Evolutionary conservation across 805 yeast species (phyloP).

Genomic region (Limtongia smithiae): DNA sequence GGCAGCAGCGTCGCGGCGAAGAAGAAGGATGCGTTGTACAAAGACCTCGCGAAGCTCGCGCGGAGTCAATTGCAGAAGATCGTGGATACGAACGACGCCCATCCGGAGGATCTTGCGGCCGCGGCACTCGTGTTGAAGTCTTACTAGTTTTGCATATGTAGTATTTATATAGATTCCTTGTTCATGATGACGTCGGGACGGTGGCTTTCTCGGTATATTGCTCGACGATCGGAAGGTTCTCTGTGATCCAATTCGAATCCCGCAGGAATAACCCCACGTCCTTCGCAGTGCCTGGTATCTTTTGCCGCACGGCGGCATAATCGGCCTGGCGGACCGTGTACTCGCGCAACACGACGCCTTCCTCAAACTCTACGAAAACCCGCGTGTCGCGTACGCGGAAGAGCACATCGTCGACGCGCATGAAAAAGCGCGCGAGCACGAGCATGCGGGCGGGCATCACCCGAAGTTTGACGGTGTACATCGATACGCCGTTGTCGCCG

Average conservation of each 20-base stretch:
- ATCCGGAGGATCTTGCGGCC: conserved; percentile 40
- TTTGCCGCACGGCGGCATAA: conserved; percentile 46
- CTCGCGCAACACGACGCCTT: conserved; percentile 66
- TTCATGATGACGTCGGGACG: background rate
- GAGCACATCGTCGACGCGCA: conserved; percentile 86
- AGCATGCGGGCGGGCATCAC: conserved; percentile 83
- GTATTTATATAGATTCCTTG: background rate
- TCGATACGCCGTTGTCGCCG: conserved; percentile 91
- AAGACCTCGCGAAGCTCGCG: conserved; percentile 41
- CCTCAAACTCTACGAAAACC: conserved; percentile 70
- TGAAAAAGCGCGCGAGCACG: conserved; percentile 68
- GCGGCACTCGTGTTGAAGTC: conserved; percentile 37
- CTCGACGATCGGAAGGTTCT: conserved; percentile 49
- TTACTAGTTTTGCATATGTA: conserved; percentile 10
- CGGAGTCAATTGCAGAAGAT: conserved; percentile 40
- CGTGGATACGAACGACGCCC: conserved; percentile 34
- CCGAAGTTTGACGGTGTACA: conserved; percentile 71
- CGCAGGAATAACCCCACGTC: conserved; percentile 70
- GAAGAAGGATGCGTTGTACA: conserved; percentile 32
- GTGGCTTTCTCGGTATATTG: conserved; percentile 37
- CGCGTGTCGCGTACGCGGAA: conserved; percentile 83
- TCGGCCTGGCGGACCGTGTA: conserved; percentile 64
- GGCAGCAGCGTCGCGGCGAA: too few species aligned
- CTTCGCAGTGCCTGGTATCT: conserved; percentile 49
- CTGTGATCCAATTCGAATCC: conserved; percentile 83